phyloP scores from a whole-genome alignment of 2,329 filamentous ascomycete species.

The Onygena corvina region DNA sequence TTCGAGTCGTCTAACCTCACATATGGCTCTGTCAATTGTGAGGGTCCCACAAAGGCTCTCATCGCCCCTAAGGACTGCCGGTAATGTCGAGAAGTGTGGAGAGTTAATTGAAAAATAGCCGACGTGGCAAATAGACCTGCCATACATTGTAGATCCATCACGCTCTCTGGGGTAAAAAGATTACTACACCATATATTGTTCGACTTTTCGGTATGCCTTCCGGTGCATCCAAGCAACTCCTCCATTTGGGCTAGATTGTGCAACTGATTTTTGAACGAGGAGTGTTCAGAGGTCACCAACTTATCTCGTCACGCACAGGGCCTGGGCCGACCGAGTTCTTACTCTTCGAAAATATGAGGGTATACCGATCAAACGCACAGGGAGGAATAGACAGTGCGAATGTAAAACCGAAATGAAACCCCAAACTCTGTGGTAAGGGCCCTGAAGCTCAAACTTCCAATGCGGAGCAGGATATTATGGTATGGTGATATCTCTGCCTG shows the following conservation, averaged over 20 bases:
- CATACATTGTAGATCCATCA: neutral
- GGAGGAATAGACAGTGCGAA: too few relatives aligned
- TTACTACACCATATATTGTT: neutral
- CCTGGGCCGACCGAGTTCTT: neutral
- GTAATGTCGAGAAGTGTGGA: too few relatives aligned
- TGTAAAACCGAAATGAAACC: too few relatives aligned
- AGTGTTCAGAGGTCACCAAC: neutral
- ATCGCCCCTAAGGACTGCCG: too few relatives aligned
- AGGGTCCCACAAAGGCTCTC: too few relatives aligned
- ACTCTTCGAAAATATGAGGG: neutral
- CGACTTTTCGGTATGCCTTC: neutral
- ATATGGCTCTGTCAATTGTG: neutral
- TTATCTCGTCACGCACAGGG: neutral
- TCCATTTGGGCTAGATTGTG: neutral
- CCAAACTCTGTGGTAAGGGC: too few relatives aligned
- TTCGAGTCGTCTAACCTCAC: neutral
- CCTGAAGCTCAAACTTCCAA: too few relatives aligned
- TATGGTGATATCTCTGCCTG: too few relatives aligned
- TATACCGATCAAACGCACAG: too few relatives aligned
- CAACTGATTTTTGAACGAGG: neutral
- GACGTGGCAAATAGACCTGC: neutral
- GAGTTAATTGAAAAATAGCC: too few relatives aligned
- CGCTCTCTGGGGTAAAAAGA: neutral
- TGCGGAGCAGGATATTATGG: too few relatives aligned
- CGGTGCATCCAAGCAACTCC: neutral